Percentiles rank a stretch among this genome's conserved stretches.
These are phyloP conservation scores for Phytophthora pistaciae DNA, from an alignment of 352 stramenopile genomes.

Conservation along the genomic window DNA sequence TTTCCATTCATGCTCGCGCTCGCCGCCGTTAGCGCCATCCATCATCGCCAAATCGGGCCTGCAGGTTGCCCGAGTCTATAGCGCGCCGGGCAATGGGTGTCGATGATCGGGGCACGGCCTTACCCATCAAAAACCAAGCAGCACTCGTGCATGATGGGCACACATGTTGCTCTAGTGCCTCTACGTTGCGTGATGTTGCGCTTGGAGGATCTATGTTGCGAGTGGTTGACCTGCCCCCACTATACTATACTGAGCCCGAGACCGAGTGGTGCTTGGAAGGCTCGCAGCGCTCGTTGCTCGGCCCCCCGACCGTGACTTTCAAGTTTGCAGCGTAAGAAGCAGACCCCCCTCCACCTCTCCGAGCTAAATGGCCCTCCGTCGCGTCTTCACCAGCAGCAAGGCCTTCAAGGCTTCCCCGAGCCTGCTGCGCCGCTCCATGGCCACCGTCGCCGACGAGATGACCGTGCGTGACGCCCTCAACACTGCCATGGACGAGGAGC, in stretches of 20 bases:
- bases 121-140: slow-evolving; percentile 21
- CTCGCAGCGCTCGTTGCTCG: neutral
- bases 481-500: slow-evolving; percentile 99
- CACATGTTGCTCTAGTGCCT: neutral
- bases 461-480: slow-evolving; percentile 99
- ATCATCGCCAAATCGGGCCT: slow-evolving; percentile 15
- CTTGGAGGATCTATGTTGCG: slow-evolving; percentile 6
- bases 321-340: slow-evolving; percentile 41
- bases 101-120: no score
- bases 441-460: slow-evolving; percentile 88
- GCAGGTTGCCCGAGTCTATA: slow-evolving; percentile 17
- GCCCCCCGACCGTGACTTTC: slow-evolving; percentile 25
- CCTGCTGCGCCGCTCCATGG: slow-evolving; percentile 72
- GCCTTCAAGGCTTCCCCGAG: slow-evolving; percentile 39
- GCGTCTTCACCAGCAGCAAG: slow-evolving; percentile 55
- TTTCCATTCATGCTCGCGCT: neutral
- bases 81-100: slow-evolving; percentile 7
- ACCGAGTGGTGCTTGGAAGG: slow-evolving; percentile 26
- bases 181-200: slow-evolving; percentile 10
- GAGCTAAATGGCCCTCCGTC: slow-evolving; percentile 58
- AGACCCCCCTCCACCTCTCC: slow-evolving; percentile 14
- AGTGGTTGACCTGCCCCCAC: neutral
- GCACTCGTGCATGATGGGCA: slow-evolving; percentile 22
- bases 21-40: slow-evolving; percentile 6
- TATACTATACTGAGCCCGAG: neutral